Percentiles rank a stretch among this genome's conserved stretches.
phyloP scores from a whole-genome alignment of 208 protist genomes.

The Acanthamoeba quina region DNA sequence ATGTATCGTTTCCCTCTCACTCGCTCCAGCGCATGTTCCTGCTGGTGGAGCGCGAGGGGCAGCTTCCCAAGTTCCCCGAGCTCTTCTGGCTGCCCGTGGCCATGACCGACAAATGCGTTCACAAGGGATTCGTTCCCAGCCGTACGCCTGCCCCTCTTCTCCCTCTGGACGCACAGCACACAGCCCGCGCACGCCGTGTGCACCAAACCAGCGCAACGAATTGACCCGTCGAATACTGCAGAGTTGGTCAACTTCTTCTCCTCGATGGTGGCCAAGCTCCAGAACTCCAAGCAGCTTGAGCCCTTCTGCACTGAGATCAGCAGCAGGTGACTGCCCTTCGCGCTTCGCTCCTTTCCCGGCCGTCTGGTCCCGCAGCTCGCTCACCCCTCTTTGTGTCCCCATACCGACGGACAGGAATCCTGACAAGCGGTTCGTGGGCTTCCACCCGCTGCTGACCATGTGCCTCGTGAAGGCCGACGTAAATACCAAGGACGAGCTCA shows the following conservation, averaged over 20 bases:
- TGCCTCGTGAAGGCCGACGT: constrained; percentile 28
- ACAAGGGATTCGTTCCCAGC: constrained; percentile 10
- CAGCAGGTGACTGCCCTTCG: not conserved
- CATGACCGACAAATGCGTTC: constrained; percentile 66
- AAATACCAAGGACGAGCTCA: not conserved
- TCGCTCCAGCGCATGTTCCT: constrained; percentile 58
- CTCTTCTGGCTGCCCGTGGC: constrained; percentile 62
- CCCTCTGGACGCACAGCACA: too few species aligned
- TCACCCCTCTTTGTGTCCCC: not conserved
- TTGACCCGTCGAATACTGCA: not conserved
- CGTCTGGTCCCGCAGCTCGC: not conserved
- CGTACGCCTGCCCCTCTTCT: not conserved
- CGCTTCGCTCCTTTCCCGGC: not conserved
- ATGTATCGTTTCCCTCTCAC: not conserved
- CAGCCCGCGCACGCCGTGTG: too few species aligned
- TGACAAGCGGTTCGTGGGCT: constrained; percentile 50
- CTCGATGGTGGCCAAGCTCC: constrained; percentile 14
- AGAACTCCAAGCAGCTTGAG: not conserved
- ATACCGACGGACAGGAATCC: not conserved
- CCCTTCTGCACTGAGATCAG: constrained; percentile 42
- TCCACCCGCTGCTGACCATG: constrained; percentile 51
- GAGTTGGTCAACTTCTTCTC: constrained; percentile 54
- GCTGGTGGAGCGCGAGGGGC: constrained; percentile 1
- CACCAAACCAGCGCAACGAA: too few species aligned
- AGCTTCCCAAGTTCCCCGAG: constrained; percentile 63